Percentiles rank a stretch among this genome's conserved stretches.
phyloP scores from a whole-genome alignment of 2,329 filamentous ascomycete species.

The Hypomyces perniciosus region DNA sequence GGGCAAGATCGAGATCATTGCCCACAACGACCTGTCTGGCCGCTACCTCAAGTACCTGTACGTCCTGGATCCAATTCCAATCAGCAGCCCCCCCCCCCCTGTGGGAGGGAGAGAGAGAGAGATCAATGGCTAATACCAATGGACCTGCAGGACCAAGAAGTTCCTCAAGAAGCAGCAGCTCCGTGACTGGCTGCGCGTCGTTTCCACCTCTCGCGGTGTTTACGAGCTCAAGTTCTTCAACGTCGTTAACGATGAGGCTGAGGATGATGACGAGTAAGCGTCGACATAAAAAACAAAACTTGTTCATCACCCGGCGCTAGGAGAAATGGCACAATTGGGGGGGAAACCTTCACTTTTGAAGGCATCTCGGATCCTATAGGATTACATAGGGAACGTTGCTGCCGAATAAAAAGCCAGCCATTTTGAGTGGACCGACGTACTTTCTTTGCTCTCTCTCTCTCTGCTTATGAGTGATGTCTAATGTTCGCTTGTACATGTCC shows the following conservation, averaged over 20 bases:
- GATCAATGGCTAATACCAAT: background rate
- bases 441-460: background rate
- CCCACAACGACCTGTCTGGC: conserved; percentile 96
- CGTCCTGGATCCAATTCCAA: conserved; percentile 41
- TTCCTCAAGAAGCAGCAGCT: conserved; percentile 99
- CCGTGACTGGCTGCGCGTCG: conserved; percentile 98
- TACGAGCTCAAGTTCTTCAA: conserved; percentile 99
- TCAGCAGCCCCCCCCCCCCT: background rate
- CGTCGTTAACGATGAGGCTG: conserved; percentile 95
- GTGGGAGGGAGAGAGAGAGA: background rate
- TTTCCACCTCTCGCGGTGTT: conserved; percentile 94
- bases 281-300: background rate
- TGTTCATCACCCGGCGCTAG: conserved; percentile 10
- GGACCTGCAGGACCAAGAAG: conserved; percentile 81
- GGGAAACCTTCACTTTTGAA: conserved; percentile 1
- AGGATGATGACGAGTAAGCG: conserved; percentile 96
- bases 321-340: background rate
- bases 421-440: conserved; percentile 15
- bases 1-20: conserved; percentile 96
- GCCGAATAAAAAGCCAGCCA: conserved; percentile 24
- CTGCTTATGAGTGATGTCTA: background rate
- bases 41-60: conserved; percentile 99
- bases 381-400: background rate
- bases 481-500: background rate
- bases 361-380: background rate